phyloP scores from a whole-genome alignment of 2,329 filamentous ascomycete genomes.

The Neocatenulostroma microsporum region DNA sequence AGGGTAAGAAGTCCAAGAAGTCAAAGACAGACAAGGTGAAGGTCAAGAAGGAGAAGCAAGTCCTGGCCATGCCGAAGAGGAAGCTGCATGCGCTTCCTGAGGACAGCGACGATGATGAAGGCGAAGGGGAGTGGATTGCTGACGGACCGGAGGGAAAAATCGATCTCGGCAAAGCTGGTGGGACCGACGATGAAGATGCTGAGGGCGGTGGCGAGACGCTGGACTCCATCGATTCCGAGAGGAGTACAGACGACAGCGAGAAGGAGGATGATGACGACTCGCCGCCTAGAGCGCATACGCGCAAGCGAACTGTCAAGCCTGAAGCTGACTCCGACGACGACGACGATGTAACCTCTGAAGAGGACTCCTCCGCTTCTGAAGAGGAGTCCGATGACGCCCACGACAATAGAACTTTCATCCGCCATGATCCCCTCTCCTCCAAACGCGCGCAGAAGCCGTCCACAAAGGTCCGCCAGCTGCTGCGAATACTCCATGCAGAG shows the following conservation, averaged over 20 bases:
- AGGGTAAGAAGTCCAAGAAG: constrained; percentile 27
- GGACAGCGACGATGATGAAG: constrained; percentile 54
- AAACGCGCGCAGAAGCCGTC: constrained; percentile 52
- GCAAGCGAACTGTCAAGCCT: not conserved
- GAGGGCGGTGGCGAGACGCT: constrained; percentile 80
- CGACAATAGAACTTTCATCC: constrained; percentile 34
- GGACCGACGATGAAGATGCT: constrained; percentile 76
- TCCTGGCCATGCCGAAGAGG: constrained; percentile 27
- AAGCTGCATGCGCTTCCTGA: constrained; percentile 55
- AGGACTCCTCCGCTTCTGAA: constrained; percentile 26
- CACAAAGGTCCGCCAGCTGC: constrained; percentile 83
- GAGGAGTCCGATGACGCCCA: constrained; percentile 14
- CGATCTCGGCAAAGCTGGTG: constrained; percentile 58
- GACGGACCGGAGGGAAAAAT: constrained; percentile 56
- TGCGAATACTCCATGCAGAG: constrained; percentile 73
- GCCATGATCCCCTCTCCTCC: constrained; percentile 31
- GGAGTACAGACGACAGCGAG: constrained; percentile 47
- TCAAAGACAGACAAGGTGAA: constrained; percentile 22
- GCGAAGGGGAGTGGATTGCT: constrained; percentile 68
- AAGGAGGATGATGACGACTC: constrained; percentile 43
- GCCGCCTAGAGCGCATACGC: constrained; percentile 19
- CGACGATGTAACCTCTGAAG: constrained; percentile 23
- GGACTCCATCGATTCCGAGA: constrained; percentile 61
- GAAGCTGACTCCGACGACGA: constrained; percentile 54
- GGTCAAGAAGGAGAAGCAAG: constrained; percentile 15